phyloP scores from a whole-genome alignment of 2,329 filamentous ascomycete genomes.

The Fonsecaea monophora region DNA sequence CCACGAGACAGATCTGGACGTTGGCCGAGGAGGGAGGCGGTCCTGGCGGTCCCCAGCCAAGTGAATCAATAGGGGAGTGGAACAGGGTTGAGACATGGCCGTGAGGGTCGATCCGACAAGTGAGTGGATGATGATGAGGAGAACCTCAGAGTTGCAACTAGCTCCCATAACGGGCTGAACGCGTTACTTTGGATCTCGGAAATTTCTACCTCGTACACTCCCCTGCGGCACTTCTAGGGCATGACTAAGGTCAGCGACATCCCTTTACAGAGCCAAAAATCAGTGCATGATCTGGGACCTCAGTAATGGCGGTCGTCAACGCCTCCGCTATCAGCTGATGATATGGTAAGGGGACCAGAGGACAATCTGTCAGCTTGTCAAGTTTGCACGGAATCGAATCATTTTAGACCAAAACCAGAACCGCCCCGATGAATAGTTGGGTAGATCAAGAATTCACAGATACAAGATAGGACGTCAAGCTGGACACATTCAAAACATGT shows the following conservation, averaged over 20 bases:
- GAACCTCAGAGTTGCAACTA: background rate
- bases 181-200: too few species aligned
- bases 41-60: conserved; percentile 45
- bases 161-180: too few species aligned
- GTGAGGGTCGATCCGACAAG: background rate
- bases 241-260: too few species aligned
- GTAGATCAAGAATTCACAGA: background rate
- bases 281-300: background rate
- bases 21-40: conserved; percentile 56
- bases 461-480: background rate
- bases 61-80: conserved; percentile 61
- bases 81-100: conserved; percentile 73
- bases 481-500: background rate
- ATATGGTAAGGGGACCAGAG: background rate
- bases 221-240: too few species aligned
- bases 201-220: too few species aligned
- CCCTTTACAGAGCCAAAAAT: background rate
- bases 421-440: background rate
- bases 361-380: background rate
- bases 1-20: conserved; percentile 71
- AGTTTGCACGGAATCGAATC: background rate
- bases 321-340: background rate
- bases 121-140: background rate
- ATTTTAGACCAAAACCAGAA: background rate
- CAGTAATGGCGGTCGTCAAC: background rate